These are phyloP conservation scores for Saccharomyces hybrid DNA, from an alignment of 1,139 yeast genomes.

Conservation along the genomic window DNA sequence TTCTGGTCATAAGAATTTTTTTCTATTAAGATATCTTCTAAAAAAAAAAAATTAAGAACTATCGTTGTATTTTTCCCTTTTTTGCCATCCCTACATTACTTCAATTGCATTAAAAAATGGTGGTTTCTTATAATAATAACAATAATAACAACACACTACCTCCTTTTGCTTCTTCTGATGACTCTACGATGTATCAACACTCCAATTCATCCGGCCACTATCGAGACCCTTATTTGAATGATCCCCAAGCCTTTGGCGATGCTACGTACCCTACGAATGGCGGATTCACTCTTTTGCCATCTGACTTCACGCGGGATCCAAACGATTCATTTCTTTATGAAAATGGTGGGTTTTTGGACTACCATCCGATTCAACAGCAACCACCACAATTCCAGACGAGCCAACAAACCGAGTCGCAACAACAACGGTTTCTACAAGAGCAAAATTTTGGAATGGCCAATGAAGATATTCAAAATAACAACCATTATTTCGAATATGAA, in stretches of 20 bases:
- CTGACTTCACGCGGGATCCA: neutral
- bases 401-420: neutral
- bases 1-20: neutral
- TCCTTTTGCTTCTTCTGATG: neutral
- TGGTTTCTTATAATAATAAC: neutral
- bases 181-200: neutral
- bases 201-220: neutral
- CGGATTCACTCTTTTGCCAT: neutral
- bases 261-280: neutral
- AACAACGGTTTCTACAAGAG: neutral
- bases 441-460: neutral
- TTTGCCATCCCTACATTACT: neutral
- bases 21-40: neutral
- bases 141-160: neutral
- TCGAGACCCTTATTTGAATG: neutral
- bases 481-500: neutral
- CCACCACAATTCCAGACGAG: neutral
- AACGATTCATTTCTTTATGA: neutral
- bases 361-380: neutral
- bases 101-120: neutral
- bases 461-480: neutral
- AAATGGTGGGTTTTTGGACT: neutral
- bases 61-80: neutral
- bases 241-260: neutral
- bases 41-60: neutral